Conservation (phyloP, 768 basidiomycete genomes). For the Pulveroboletus sp. region DNA sequence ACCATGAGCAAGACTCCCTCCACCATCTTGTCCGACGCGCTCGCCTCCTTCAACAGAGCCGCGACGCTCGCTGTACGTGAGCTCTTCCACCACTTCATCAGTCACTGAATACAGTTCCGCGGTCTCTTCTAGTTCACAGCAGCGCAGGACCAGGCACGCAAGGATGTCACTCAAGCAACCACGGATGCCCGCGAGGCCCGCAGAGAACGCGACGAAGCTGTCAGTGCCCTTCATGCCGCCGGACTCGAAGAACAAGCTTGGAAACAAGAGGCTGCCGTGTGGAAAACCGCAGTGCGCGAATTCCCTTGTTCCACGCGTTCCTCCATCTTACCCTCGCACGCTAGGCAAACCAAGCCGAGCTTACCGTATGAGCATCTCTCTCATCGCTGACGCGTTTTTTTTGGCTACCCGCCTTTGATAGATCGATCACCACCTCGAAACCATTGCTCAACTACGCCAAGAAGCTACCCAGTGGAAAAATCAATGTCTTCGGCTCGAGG, state of each 20-base stretch:
- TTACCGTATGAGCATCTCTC: slow-evolving; percentile 39
- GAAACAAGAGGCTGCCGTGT: slow-evolving; percentile 39
- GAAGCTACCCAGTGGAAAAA: slow-evolving; percentile 72
- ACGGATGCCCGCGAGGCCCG: slow-evolving; percentile 45
- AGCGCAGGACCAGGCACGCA: slow-evolving; percentile 51
- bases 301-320: slow-evolving; percentile 8
- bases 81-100: neutral
- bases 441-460: slow-evolving; percentile 55
- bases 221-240: slow-evolving; percentile 41
- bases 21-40: slow-evolving; percentile 37
- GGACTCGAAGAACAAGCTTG: slow-evolving; percentile 45
- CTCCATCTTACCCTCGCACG: slow-evolving; percentile 1
- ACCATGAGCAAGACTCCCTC: slow-evolving; percentile 33
- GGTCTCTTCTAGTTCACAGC: slow-evolving; percentile 41
- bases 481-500: slow-evolving; percentile 48
- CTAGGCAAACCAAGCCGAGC: slow-evolving; percentile 52
- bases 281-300: slow-evolving; percentile 47
- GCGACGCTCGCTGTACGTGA: slow-evolving; percentile 37
- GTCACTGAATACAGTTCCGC: neutral
- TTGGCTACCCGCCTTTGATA: slow-evolving; percentile 20
- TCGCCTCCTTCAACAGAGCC: slow-evolving; percentile 38
- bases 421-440: slow-evolving; percentile 57
- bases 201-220: slow-evolving; percentile 45
- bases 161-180: slow-evolving; percentile 46
- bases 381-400: neutral